Evolutionary conservation across 305 asterid genomes (phyloP).

Genomic region (Solanum chacoense): DNA sequence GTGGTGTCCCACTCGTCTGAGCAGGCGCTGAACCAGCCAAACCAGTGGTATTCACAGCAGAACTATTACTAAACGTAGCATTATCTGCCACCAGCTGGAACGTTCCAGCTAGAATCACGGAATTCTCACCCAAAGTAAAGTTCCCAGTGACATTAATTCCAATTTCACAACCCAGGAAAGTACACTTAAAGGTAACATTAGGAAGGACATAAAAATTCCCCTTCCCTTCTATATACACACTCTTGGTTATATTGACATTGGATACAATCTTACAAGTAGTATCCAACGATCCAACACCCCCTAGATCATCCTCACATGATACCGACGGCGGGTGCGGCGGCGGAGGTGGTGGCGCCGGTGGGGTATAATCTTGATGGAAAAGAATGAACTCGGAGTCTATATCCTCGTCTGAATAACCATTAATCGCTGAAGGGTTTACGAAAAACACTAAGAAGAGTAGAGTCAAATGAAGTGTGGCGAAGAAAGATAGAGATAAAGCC

Average conservation of each 20-base stretch:
- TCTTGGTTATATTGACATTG: constrained; percentile 49
- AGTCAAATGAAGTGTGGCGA: not conserved
- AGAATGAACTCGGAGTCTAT: constrained; percentile 42
- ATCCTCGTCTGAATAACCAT: constrained; percentile 20
- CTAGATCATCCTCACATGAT: constrained; percentile 77
- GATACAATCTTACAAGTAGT: constrained; percentile 76
- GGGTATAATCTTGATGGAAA: constrained; percentile 91
- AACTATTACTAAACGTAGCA: constrained; percentile 56
- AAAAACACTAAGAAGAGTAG: not conserved
- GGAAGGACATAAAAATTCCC: constrained; percentile 77
- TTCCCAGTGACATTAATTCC: constrained; percentile 64
- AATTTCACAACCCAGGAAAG: constrained; percentile 66
- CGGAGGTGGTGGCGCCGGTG: constrained; percentile 99
- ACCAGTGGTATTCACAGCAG: constrained; percentile 73
- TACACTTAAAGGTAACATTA: constrained; percentile 55
- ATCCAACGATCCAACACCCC: constrained; percentile 86
- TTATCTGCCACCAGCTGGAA: constrained; percentile 59
- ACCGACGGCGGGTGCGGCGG: constrained; percentile 97
- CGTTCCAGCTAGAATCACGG: constrained; percentile 47
- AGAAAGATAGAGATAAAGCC: constrained; percentile 4
- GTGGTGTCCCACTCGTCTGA: constrained; percentile 96
- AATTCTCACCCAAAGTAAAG: constrained; percentile 57
- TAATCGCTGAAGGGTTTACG: not conserved
- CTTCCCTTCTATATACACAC: constrained; percentile 78
- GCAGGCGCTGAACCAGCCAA: constrained; percentile 81